Evolutionary conservation across 495 filamentous ascomycete species (phyloP).

Genomic region (Xylaria nigripes): DNA sequence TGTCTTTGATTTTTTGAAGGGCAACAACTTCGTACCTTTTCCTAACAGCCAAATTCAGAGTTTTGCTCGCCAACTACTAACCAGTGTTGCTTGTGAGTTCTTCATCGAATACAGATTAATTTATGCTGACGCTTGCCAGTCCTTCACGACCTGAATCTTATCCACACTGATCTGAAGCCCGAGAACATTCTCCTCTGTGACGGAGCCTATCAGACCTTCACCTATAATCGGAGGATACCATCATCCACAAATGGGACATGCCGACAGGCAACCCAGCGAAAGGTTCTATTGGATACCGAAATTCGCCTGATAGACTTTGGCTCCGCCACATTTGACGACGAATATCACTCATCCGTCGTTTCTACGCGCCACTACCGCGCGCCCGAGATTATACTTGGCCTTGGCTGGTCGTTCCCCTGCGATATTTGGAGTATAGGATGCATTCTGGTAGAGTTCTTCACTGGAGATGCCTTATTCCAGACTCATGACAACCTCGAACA

Average conservation of each 20-base stretch:
- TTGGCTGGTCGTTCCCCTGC: conserved; percentile 96
- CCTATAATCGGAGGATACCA: conserved; percentile 89
- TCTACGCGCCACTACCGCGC: conserved; percentile 94
- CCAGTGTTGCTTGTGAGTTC: conserved; percentile 92
- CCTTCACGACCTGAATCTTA: conserved; percentile 93
- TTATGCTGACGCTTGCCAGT: conserved; percentile 47
- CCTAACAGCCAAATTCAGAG: conserved; percentile 98
- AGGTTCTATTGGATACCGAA: conserved; percentile 87
- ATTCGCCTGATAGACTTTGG: conserved; percentile 98
- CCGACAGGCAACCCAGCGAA: conserved; percentile 75
- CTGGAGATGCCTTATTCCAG: conserved; percentile 94
- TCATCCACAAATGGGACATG: conserved; percentile 72
- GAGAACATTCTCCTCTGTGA: conserved; percentile 95
- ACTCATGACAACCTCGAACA: conserved; percentile 98
- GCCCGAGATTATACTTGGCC: conserved; percentile 91
- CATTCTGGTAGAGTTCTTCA: conserved; percentile 98
- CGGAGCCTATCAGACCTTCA: conserved; percentile 88
- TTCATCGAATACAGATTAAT: conserved; percentile 1
- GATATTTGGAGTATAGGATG: conserved; percentile 99
- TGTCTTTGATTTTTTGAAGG: conserved; percentile 97
- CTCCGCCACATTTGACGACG: conserved; percentile 94
- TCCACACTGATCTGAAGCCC: conserved; percentile 96
- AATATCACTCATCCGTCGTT: conserved; percentile 96
- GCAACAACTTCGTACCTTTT: conserved; percentile 89
- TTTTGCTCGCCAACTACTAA: conserved; percentile 91